Evolutionary conservation across 352 stramenopile species (phyloP).

Genomic region (Stephanocyclus meneghinianus): DNA sequence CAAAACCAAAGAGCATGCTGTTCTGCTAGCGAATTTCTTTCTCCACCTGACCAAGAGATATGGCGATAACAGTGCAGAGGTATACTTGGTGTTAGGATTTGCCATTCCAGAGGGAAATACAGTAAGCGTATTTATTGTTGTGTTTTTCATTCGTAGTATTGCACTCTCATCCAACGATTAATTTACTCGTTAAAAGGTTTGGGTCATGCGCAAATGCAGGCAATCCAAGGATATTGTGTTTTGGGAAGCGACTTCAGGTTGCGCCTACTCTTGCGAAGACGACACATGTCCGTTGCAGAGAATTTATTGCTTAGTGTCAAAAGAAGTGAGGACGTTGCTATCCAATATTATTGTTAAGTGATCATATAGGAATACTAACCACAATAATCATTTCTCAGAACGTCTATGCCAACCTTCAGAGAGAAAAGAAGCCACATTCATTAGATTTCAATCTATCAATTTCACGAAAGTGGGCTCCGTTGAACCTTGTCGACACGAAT

Average conservation of each 20-base stretch:
- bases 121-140: conserved; percentile 70
- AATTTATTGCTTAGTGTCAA: conserved; percentile 86
- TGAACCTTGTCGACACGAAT: conserved; percentile 64
- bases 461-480: conserved; percentile 86
- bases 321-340: conserved; percentile 12
- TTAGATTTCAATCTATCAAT: conserved; percentile 88
- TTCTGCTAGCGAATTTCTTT: conserved; percentile 90
- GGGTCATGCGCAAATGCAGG: conserved; percentile 55
- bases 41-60: conserved; percentile 83
- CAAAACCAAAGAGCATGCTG: conserved; percentile 89
- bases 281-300: conserved; percentile 86
- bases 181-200: conserved; percentile 44
- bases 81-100: conserved; percentile 88
- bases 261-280: conserved; percentile 84
- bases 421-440: conserved; percentile 62
- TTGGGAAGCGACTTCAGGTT: conserved; percentile 88
- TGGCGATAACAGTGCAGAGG: conserved; percentile 37
- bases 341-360: not conserved
- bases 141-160: not conserved
- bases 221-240: conserved; percentile 69
- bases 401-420: conserved; percentile 88
- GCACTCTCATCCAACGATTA: conserved; percentile 8
- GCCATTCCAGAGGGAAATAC: conserved; percentile 87
- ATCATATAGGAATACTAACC: not conserved
- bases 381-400: conserved; percentile 78